Percentiles rank a stretch among this genome's conserved stretches.
Evolutionary conservation across 768 basidiomycete species (phyloP).

Genomic region (Plicaturopsis crispa): DNA sequence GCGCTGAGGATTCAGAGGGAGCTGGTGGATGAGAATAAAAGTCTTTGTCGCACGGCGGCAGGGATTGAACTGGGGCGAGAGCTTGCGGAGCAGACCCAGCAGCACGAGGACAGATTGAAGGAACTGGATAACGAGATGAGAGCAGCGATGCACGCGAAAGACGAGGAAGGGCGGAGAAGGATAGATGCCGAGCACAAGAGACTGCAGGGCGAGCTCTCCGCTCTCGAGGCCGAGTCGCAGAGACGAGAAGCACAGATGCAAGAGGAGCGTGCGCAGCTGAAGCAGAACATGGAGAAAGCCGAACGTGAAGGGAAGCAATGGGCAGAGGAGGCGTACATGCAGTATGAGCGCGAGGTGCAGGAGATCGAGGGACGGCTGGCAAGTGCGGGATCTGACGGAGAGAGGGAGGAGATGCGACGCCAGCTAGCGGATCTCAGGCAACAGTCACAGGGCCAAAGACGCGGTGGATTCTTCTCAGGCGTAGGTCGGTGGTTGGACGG

Average conservation of each 20-base stretch:
- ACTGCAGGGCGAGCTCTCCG: too few relatives aligned
- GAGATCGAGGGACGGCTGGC: constrained; percentile 9
- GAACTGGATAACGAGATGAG: constrained; percentile 26
- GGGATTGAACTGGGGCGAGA: constrained; percentile 28
- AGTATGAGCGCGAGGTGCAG: neutral
- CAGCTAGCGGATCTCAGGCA: constrained; percentile 1
- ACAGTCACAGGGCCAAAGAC: constrained; percentile 6
- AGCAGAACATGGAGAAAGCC: neutral
- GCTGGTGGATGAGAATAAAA: constrained; percentile 29
- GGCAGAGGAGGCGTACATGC: constrained; percentile 13
- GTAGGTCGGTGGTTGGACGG: too few relatives aligned
- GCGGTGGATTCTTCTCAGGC: neutral
- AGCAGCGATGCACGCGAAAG: constrained; percentile 21
- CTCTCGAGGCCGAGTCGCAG: too few relatives aligned
- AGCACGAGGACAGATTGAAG: constrained; percentile 22
- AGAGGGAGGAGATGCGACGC: constrained; percentile 5
- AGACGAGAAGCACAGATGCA: neutral
- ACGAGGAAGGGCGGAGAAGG: too few relatives aligned
- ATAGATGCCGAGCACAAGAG: too few relatives aligned
- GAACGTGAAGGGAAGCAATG: constrained; percentile 8
- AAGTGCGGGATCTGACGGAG: constrained; percentile 4
- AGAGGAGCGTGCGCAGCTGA: neutral
- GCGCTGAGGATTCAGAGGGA: constrained; percentile 29
- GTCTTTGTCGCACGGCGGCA: constrained; percentile 31
- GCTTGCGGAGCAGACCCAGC: constrained; percentile 22